phyloP scores from a whole-genome alignment of 1,139 yeast species.

The Taphrina communis region DNA sequence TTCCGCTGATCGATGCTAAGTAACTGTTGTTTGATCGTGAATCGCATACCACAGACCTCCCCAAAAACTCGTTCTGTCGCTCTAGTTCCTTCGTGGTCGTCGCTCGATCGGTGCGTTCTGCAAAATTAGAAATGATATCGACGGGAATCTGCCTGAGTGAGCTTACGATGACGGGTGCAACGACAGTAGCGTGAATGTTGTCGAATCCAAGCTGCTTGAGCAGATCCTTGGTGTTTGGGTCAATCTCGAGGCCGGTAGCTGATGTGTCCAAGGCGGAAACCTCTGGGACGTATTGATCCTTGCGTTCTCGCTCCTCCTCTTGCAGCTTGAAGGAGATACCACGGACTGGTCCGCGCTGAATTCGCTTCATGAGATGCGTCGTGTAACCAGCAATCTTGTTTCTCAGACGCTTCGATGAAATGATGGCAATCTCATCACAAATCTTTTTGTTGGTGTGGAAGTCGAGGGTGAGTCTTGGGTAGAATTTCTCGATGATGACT shows the following conservation, averaged over 20 bases:
- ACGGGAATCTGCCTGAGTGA: neutral
- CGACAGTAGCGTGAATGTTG: conserved; percentile 73
- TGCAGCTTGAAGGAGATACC: conserved; percentile 99
- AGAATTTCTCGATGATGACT: conserved; percentile 99
- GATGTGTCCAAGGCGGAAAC: conserved; percentile 99
- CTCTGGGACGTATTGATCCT: conserved; percentile 99
- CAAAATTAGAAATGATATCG: neutral
- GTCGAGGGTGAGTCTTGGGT: conserved; percentile 99
- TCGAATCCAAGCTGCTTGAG: conserved; percentile 92
- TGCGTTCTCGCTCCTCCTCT: conserved; percentile 99
- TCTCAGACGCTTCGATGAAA: conserved; percentile 99
- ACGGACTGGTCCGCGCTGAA: conserved; percentile 99
- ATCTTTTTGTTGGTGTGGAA: conserved; percentile 99
- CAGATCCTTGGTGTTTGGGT: conserved; percentile 96
- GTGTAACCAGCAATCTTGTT: conserved; percentile 99
- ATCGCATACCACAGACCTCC: conserved; percentile 21
- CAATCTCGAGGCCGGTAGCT: conserved; percentile 96
- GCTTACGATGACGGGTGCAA: conserved; percentile 33
- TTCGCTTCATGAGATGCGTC: conserved; percentile 99
- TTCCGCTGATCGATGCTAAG: conserved; percentile 28
- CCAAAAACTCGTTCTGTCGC: neutral
- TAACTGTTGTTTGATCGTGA: conserved; percentile 24
- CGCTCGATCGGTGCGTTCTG: conserved; percentile 35
- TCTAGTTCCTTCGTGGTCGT: conserved; percentile 36
- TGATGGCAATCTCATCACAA: conserved; percentile 97